Evolutionary conservation across 192 early-diverging fungal genomes (phyloP).

Genomic region (Kappamyces sp.): DNA sequence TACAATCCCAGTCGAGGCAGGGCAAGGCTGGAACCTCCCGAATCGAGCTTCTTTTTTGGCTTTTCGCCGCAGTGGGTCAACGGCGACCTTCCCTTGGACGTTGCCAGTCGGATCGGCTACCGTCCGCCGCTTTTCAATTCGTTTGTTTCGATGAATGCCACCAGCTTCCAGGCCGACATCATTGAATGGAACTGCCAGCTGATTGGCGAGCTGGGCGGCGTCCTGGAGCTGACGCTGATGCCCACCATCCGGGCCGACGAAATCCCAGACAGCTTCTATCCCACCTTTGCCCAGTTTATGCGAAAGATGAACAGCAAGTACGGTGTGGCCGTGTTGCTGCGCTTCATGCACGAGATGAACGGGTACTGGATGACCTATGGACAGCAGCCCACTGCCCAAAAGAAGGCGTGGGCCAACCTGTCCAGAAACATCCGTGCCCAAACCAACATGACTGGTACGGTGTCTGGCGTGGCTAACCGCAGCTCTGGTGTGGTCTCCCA

Average conservation of each 20-base stretch:
- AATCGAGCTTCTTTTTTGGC: no score
- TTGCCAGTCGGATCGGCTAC: no score
- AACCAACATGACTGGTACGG: slow-evolving; percentile 37
- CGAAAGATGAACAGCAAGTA: slow-evolving; percentile 19
- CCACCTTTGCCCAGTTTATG: slow-evolving; percentile 17
- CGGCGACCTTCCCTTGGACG: no score
- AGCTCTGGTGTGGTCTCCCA: slow-evolving; percentile 48
- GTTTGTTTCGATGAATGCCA: background rate
- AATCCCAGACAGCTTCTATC: slow-evolving; percentile 17
- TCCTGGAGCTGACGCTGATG: slow-evolving; percentile 32
- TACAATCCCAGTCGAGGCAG: no score
- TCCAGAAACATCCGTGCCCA: slow-evolving; percentile 15
- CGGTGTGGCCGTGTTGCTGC: slow-evolving; percentile 37
- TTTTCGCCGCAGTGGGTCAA: no score
- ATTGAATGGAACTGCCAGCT: slow-evolving; percentile 34
- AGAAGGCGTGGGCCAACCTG: slow-evolving; percentile 21
- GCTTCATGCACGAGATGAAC: slow-evolving; percentile 47
- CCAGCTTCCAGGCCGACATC: slow-evolving; percentile 5
- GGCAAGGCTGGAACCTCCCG: no score
- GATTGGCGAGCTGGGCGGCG: slow-evolving; percentile 21
- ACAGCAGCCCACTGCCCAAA: slow-evolving; percentile 23
- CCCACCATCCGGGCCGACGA: background rate
- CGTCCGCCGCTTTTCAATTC: no score
- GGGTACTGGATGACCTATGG: slow-evolving; percentile 29
- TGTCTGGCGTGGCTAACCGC: background rate